phyloP scores from a whole-genome alignment of 2,329 filamentous ascomycete genomes.

The Colletotrichum abscissum region DNA sequence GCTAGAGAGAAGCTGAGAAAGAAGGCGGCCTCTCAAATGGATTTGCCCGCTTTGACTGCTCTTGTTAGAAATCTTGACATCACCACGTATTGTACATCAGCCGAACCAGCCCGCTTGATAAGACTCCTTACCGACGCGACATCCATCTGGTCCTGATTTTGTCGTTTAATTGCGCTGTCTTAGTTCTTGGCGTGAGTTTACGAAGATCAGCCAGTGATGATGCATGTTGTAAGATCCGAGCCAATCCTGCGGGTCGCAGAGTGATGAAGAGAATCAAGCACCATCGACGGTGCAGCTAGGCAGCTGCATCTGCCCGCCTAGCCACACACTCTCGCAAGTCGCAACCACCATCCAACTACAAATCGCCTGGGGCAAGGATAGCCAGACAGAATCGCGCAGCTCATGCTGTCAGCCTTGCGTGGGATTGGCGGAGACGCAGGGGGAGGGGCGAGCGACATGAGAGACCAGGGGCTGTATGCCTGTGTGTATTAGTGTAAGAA shows the following conservation, averaged over 20 bases:
- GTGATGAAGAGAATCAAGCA: background rate
- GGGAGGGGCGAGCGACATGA: background rate
- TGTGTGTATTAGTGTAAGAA: background rate
- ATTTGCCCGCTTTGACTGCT: constrained; percentile 12
- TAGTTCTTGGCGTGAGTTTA: constrained; percentile 12
- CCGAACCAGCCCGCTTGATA: background rate
- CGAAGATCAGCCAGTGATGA: background rate
- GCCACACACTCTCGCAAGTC: background rate
- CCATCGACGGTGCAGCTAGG: background rate
- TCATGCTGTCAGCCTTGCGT: constrained; percentile 32
- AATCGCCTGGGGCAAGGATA: background rate
- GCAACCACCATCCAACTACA: constrained; percentile 2
- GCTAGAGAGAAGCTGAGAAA: background rate
- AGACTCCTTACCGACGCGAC: background rate
- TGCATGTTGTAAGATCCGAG: constrained; percentile 8
- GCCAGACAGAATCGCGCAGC: constrained; percentile 5
- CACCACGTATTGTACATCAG: background rate
- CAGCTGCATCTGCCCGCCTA: background rate
- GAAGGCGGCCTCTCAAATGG: background rate
- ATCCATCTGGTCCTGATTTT: background rate
- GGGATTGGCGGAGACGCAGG: constrained; percentile 26
- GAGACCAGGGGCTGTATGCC: background rate
- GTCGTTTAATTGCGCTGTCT: constrained; percentile 14
- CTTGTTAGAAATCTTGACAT: constrained; percentile 1
- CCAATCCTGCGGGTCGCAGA: background rate